phyloP scores from a whole-genome alignment of 2,329 filamentous ascomycete genomes.

The Erysiphe neolycopersici region DNA sequence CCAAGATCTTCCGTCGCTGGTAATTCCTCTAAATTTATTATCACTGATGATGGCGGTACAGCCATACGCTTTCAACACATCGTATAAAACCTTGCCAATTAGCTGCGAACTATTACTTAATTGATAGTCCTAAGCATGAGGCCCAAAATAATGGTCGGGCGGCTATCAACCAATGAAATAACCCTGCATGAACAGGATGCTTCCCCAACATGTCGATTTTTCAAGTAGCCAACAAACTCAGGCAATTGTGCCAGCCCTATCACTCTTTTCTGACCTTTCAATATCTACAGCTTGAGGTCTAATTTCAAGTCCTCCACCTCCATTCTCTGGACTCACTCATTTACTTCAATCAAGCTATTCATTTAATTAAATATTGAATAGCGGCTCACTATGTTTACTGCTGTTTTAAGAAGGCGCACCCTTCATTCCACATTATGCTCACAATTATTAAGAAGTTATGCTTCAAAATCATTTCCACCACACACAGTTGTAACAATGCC shows the following conservation, averaged over 20 bases:
- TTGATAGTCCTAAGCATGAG: too few species aligned
- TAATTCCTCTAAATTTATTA: too few species aligned
- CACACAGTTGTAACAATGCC: slow-evolving; percentile 97
- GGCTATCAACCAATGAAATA: not conserved
- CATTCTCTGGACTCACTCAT: slow-evolving; percentile 7
- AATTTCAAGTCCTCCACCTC: slow-evolving; percentile 4
- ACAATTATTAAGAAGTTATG: slow-evolving; percentile 28
- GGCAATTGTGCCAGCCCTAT: not conserved
- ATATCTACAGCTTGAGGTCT: not conserved
- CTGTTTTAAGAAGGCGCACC: slow-evolving; percentile 34
- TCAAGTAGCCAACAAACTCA: not conserved
- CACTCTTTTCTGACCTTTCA: not conserved
- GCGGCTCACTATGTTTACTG: slow-evolving; percentile 28
- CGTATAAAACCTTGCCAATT: too few species aligned
- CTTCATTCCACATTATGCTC: slow-evolving; percentile 25
- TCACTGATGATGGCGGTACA: too few species aligned
- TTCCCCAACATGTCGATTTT: not conserved
- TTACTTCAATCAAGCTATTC: slow-evolving; percentile 3
- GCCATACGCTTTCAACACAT: too few species aligned
- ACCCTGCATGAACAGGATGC: not conserved
- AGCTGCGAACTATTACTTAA: too few species aligned
- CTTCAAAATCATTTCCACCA: slow-evolving; percentile 58
- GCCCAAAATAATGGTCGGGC: not conserved
- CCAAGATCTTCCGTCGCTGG: too few species aligned
- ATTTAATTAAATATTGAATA: slow-evolving; percentile 2